Evolutionary conservation across 2,329 filamentous ascomycete genomes (phyloP).

Genomic region (Tolypocladium tropicale): DNA sequence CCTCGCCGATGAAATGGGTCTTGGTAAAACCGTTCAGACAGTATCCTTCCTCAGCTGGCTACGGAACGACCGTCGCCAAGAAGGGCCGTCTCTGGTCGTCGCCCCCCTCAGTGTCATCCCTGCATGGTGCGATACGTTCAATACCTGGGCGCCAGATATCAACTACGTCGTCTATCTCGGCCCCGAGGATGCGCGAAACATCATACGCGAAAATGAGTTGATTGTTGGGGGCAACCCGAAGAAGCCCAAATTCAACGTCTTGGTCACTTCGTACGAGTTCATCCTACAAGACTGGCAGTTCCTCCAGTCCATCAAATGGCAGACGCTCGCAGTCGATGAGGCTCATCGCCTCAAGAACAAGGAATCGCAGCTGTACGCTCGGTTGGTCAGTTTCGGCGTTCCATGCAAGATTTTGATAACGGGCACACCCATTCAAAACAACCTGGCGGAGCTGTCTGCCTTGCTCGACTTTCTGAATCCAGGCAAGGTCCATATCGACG

Average conservation of each 20-base stretch:
- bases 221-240: slow-evolving; percentile 76
- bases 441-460: slow-evolving; percentile 81
- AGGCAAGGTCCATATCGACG: slow-evolving; percentile 83
- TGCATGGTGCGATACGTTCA: slow-evolving; percentile 96
- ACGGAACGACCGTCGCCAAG: slow-evolving; percentile 76
- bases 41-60: slow-evolving; percentile 97
- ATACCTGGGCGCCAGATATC: slow-evolving; percentile 87
- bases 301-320: slow-evolving; percentile 88
- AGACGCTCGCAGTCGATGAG: slow-evolving; percentile 92
- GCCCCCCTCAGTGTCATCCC: slow-evolving; percentile 95
- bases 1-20: slow-evolving; percentile 94
- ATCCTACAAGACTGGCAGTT: slow-evolving; percentile 80
- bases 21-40: slow-evolving; percentile 96
- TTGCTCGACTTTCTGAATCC: slow-evolving; percentile 95
- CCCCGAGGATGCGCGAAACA: slow-evolving; percentile 72
- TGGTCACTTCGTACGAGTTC: slow-evolving; percentile 96
- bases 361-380: slow-evolving; percentile 85
- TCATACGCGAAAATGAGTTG: slow-evolving; percentile 84
- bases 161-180: slow-evolving; percentile 98
- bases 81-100: slow-evolving; percentile 94
- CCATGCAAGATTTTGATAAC: slow-evolving; percentile 90
- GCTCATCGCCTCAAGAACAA: slow-evolving; percentile 94
- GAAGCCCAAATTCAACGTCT: slow-evolving; percentile 93
- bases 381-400: slow-evolving; percentile 74
- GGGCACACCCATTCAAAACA: slow-evolving; percentile 95